These are phyloP conservation scores for Lasiodiplodia sp. DNA, from an alignment of 2,329 filamentous ascomycete species.

Conservation along the genomic window DNA sequence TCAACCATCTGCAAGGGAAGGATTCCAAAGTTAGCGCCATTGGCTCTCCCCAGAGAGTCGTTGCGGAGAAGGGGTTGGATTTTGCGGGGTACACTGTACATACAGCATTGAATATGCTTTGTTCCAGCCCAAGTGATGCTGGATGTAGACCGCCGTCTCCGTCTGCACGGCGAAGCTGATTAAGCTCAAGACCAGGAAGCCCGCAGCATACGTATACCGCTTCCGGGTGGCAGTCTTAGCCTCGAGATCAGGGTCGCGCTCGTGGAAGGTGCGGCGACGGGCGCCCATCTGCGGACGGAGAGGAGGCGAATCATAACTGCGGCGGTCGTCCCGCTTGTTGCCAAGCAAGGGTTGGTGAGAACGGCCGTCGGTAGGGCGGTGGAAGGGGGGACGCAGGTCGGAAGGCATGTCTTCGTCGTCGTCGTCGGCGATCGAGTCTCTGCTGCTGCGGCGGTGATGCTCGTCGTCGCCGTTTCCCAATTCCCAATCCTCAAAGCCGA, in stretches of 20 bases:
- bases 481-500: conserved; percentile 55
- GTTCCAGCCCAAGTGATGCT: conserved; percentile 90
- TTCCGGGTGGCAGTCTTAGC: conserved; percentile 72
- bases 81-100: conserved; percentile 37
- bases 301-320: conserved; percentile 48
- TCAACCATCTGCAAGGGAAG: conserved; percentile 69
- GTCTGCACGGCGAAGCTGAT: conserved; percentile 93
- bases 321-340: conserved; percentile 46
- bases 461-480: conserved; percentile 5
- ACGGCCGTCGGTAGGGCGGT: conserved; percentile 47
- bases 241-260: conserved; percentile 74
- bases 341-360: conserved; percentile 63
- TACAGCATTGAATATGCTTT: conserved; percentile 99
- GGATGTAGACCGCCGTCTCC: conserved; percentile 93
- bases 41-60: background rate
- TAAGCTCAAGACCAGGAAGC: conserved; percentile 84
- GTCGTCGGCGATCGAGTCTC: conserved; percentile 46
- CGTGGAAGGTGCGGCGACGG: conserved; percentile 76
- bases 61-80: background rate
- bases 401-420: conserved; percentile 56
- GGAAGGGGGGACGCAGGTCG: conserved; percentile 53
- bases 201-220: conserved; percentile 85
- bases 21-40: conserved; percentile 3
- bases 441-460: conserved; percentile 4
- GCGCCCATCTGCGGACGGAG: conserved; percentile 54